These are phyloP conservation scores for Pistacia vera DNA, from an alignment of 345 rosid genomes.

Conservation along the genomic window DNA sequence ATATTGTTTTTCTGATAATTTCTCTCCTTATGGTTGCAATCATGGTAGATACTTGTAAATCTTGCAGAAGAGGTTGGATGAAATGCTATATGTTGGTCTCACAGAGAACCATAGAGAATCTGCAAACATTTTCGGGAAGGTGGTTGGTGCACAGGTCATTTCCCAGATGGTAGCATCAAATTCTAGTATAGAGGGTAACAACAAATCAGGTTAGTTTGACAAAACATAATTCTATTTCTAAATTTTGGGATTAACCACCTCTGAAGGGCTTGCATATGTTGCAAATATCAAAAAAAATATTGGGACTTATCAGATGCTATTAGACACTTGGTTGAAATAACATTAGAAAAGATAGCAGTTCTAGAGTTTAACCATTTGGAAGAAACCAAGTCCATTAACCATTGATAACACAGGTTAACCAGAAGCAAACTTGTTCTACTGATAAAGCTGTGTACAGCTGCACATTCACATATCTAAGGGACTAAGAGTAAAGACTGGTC, in stretches of 20 bases:
- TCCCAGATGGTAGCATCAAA: slow-evolving; percentile 56
- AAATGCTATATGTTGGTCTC: slow-evolving; percentile 92
- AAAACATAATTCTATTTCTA: background rate
- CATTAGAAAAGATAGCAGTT: background rate
- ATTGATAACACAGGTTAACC: background rate
- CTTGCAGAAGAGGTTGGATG: slow-evolving; percentile 94
- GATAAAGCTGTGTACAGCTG: background rate
- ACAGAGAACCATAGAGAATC: slow-evolving; percentile 94
- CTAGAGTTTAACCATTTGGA: background rate
- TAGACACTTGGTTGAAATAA: background rate
- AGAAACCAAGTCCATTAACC: background rate
- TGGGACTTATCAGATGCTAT: background rate
- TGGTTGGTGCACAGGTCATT: slow-evolving; percentile 90
- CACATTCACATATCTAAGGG: background rate
- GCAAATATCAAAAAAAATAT: background rate
- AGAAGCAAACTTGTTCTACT: background rate
- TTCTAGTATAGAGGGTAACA: slow-evolving; percentile 24
- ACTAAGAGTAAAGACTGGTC: background rate
- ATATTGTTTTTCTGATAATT: slow-evolving; percentile 31
- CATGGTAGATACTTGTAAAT: slow-evolving; percentile 49
- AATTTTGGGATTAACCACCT: background rate
- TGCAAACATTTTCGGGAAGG: slow-evolving; percentile 89
- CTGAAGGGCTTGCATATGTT: background rate
- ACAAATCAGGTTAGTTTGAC: slow-evolving; percentile 42
- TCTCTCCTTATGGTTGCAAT: slow-evolving; percentile 33